A percentile compares a stretch with the other conserved stretches of the same genome.
Conservation (phyloP, 768 basidiomycete genomes). For the Collybia sp. region DNA sequence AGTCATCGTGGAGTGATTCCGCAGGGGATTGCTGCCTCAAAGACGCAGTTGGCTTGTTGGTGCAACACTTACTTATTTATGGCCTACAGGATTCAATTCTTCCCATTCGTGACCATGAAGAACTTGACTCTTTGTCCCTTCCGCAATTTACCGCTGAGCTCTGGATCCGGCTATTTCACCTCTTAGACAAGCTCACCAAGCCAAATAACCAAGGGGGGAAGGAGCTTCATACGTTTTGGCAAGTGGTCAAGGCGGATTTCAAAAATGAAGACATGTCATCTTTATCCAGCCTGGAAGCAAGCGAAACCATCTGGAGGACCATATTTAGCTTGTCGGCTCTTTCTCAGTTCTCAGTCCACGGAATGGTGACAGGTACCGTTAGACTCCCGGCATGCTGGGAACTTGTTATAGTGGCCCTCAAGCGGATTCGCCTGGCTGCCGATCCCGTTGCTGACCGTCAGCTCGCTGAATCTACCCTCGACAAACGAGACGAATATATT, state of each 20-base stretch:
- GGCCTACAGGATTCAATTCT: constrained; percentile 45
- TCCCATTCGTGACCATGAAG: constrained; percentile 27
- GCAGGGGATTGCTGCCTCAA: too few relatives aligned
- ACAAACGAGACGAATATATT: constrained; percentile 67
- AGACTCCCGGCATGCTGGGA: constrained; percentile 62
- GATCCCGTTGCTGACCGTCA: constrained; percentile 37
- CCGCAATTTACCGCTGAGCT: constrained; percentile 49
- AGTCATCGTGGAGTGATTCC: too few relatives aligned
- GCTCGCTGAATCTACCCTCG: constrained; percentile 30
- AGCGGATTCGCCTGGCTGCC: constrained; percentile 51
- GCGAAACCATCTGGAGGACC: constrained; percentile 70
- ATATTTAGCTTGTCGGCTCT: constrained; percentile 68
- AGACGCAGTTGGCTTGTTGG: constrained; percentile 29
- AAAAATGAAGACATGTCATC: constrained; percentile 14
- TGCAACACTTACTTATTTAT: constrained; percentile 46
- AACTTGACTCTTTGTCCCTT: constrained; percentile 30
- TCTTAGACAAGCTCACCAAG: constrained; percentile 27
- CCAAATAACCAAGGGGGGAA: constrained; percentile 8
- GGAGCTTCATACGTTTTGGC: constrained; percentile 39
- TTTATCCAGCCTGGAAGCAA: constrained; percentile 34
- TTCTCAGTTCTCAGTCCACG: constrained; percentile 68
- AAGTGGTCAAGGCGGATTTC: constrained; percentile 30
- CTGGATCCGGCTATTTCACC: constrained; percentile 72
- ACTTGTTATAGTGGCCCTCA: constrained; percentile 51
- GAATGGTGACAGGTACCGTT: constrained; percentile 27